These are phyloP conservation scores for Stephania cephalantha DNA, from an alignment of 164 flowering plant species.

Conservation along the genomic window DNA sequence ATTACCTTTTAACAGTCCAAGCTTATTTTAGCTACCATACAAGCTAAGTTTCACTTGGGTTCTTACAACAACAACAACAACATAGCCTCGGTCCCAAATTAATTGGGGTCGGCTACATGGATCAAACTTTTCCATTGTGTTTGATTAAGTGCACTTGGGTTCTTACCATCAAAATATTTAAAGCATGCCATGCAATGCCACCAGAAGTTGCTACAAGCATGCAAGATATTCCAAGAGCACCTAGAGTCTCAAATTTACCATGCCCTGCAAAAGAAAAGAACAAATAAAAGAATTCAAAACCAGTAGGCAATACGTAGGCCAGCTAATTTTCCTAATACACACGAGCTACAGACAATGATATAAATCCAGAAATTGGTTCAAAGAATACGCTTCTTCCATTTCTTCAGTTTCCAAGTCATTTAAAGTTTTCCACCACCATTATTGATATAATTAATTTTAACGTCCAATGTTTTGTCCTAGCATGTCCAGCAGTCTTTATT, in stretches of 20 bases:
- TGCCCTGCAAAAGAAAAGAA: slow-evolving; percentile 56
- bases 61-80: slow-evolving; percentile 25
- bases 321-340: not conserved
- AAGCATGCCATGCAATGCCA: slow-evolving; percentile 95
- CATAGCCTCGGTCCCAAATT: no score
- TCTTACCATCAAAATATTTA: slow-evolving; percentile 62
- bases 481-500: no score
- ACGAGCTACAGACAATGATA: no score
- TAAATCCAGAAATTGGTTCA: no score
- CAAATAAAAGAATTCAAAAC: not conserved
- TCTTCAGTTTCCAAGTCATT: no score
- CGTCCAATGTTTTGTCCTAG: no score
- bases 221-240: slow-evolving; percentile 93
- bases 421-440: no score
- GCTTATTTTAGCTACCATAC: not conserved
- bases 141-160: not conserved
- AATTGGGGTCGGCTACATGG: no score
- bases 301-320: not conserved
- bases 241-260: slow-evolving; percentile 95
- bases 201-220: slow-evolving; percentile 90
- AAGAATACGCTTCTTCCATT: no score
- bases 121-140: no score
- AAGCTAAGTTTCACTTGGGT: not conserved
- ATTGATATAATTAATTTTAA: no score
- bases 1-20: not conserved